Evolutionary conservation across 2,329 filamentous ascomycete species (phyloP), one percentile per base, ranked within the genome.

Genomic region (Xylariaceae sp.): DNA sequence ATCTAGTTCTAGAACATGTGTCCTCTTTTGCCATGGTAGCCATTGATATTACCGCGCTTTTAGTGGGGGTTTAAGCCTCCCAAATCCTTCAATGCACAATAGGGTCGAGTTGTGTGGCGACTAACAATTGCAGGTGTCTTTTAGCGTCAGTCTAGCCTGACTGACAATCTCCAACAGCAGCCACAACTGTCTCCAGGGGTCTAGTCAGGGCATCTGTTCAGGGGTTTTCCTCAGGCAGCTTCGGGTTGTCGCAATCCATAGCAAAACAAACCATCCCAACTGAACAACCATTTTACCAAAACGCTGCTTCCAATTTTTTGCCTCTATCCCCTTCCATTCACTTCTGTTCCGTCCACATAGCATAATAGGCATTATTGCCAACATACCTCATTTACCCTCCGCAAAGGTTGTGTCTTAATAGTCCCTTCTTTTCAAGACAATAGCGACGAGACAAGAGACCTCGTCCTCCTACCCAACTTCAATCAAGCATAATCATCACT

Each of bases 241-340:
- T n/a, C n/a, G n/a, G 11, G n/a, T 21, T 21, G 21, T 27, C 13
- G 12, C 15, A 23, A 19, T 13, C 7, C 4, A 2, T 14, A 23
- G 14, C 18, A 31, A 14, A n/a, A 21, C 11, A 14, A n/a, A n/a
- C n/a, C 31, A 29, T 39, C 41, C 35, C 30, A 36, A 37, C 28
- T 26, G 24, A 13, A 9, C 15, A 34, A 27, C 24, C 24, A 29
- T 34, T 33, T 38, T 26, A 19, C n/a, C 35, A 41, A 38, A 45
- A 17, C 11, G 7, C 21, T 24, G 21, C 11, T 7, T 24, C 21
- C 7, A 24, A 7, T 24, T 39, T 36, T 38, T 46, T 38, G 38
- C 29, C 9, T 53, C 49, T 23, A 44, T 43, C 14, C 7, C 39
- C 34, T 40, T 54, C 50, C 43, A 48, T 53, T 33, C 31, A 31